phyloP scores from a whole-genome alignment of 2,329 filamentous ascomycete genomes.

The Fusarium clavum region DNA sequence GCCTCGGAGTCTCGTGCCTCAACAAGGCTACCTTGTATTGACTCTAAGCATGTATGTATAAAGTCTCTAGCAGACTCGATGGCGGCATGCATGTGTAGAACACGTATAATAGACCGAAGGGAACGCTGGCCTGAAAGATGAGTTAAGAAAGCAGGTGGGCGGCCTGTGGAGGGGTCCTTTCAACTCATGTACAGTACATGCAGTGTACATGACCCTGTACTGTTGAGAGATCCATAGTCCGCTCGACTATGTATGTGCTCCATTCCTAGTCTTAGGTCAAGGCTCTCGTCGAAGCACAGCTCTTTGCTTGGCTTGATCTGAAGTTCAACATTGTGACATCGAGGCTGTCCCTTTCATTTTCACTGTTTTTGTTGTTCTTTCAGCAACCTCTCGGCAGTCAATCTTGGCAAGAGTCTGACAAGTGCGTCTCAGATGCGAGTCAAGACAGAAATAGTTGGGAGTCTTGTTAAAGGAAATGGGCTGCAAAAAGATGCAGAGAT shows the following conservation, averaged over 20 bases:
- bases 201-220: constrained; percentile 8
- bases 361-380: neutral
- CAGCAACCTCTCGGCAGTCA: neutral
- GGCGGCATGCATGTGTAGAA: constrained; percentile 19
- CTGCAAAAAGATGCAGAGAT: constrained; percentile 13
- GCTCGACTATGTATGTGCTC: constrained; percentile 32
- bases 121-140: constrained; percentile 37
- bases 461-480: neutral
- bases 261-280: constrained; percentile 33
- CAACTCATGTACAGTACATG: constrained; percentile 18
- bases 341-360: neutral
- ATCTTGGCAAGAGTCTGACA: neutral
- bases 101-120: constrained; percentile 12
- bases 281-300: constrained; percentile 3
- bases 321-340: neutral
- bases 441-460: constrained; percentile 4
- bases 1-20: constrained; percentile 13
- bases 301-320: constrained; percentile 12
- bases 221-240: constrained; percentile 25
- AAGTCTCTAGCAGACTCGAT: constrained; percentile 8
- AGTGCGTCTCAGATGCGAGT: constrained; percentile 19
- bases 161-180: constrained; percentile 34
- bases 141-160: constrained; percentile 38
- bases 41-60: neutral
- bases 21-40: neutral